Evolutionary conservation across 768 basidiomycete species (phyloP), one percentile per base, ranked within the genome.

Genomic region (Termitomyces sp.): DNA sequence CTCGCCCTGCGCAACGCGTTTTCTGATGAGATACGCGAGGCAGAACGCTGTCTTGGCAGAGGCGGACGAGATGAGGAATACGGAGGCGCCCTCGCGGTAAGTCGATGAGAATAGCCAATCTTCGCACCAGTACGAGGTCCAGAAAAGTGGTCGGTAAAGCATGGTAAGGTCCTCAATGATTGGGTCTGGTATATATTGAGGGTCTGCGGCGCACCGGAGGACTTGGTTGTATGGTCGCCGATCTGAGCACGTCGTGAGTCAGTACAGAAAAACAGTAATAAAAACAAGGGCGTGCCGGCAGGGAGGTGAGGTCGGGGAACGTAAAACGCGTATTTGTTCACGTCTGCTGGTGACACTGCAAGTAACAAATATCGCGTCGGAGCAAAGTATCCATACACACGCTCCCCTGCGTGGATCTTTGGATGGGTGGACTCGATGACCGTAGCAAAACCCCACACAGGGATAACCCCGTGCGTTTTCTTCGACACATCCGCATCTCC

Each of bases 41-140:
- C 82, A 86, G 67, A 88, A 87, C 0, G 87, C 85, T 1, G 86
- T 88, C 64, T 88, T 88, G 28, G 87, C 79, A 3, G 87, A 88
- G 0, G 87, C 87, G 43, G 85, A 86, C 2, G 87, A 86, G 40
- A 88, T 78, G 48, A 88, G 72, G 57, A 88, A 71, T 30, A 66
- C 64, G 2, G 72, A 72, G 4, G 77, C 77, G 6, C 74, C 79
- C 1, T 73, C 78, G 9, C 78, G 75, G 65, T 87, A 88, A 24
- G 66, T 62, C 3, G 79, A 74, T 5, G 76, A 70, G 56, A 78
- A 70, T 6, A 88, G 66, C 85, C 85, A 88, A 65, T 88, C 87
- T 66, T 88, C 85, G 60, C 79, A 86, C 87, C 87, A 88, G 61
- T 80, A 88, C 1, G 87, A 79, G 0, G 87, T 88, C 87, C 87